Base-by-base conservation (phyloP, 805 yeast species). In the Ogataea minuta region DNA sequence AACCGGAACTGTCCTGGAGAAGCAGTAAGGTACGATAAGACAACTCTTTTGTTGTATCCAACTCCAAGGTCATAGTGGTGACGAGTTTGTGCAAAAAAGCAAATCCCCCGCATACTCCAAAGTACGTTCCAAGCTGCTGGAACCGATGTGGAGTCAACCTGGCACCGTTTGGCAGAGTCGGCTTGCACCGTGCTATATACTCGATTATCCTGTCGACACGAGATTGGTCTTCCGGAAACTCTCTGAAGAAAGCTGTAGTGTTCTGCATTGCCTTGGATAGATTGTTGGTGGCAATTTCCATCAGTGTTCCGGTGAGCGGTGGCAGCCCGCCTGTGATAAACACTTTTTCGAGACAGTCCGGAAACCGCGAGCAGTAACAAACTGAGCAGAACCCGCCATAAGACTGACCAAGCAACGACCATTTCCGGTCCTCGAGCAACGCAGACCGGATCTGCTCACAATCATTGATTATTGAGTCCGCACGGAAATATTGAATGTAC, bases 281-380 rank as follows among this genome's bases (percentile, higher is more conserved):
- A 3, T 81, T 73, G 2, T 72, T 72, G 9, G 42, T 38, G 46
- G 77, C 75, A 7, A 77, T 80, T 26, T 71, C 70, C 34, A 71
- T 76, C 4, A 75, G 67, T 3, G 41, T 23, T 23, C 48, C 52
- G 5, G 62, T 63, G 12, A 77, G 53, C 1, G 83, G 82, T 2
- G 84, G 82, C 10, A 77, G 64, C 5, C 83, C 84, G 2, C 81
- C 84, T 1, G 83, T 70, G 16, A 77, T 54, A 12, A 77, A 50
- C 1, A 72, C 72, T 34, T 66, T 69, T 28, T 61, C 62, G 19
- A 77, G 43, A 2, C 72, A 59, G 1, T 54, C 41, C 1, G 77
- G 70, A 40, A 23, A 70, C 39, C 62, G 60, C 3, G 80, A 73
- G 13, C 74, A 53, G 50, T 77, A 77, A 3, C 76, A 71, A 46